Base-by-base conservation (phyloP, 495 filamentous ascomycete genomes). In the Poronia punctata region DNA sequence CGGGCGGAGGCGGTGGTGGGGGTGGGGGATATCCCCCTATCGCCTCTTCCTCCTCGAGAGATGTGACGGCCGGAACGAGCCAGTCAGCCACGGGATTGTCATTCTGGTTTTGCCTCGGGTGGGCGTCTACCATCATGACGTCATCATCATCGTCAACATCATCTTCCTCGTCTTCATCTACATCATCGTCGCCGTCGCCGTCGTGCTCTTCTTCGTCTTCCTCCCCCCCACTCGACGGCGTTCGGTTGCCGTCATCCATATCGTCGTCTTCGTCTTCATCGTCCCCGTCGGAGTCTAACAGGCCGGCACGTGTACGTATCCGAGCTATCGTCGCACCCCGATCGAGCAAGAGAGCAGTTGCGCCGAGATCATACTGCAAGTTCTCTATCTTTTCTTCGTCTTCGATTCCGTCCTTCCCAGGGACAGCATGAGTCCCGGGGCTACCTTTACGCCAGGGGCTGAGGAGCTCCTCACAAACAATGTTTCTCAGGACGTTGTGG, bases 381-480 rank as follows among this genome's bases (percentile, higher is more conserved):
- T 59, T 43, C 64, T 64, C 49, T 2, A 56, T 21, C 20, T 49
- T 56, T 43, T 86, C 80, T 51, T 96, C 90, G 50, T 98, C 92
- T 56, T 95, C 86, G 12, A 98, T 82, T 8, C 90, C 90, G 50
- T 83, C 75, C 61, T 80, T 76, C 9, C 89, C 92, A 49, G 96
- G 82, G 43, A 81, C 76, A 23, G 78, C 79, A 67, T 97, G 90
- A 14, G 71, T 80, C n/a, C 81, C 92, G 21, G 73, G 74, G 54
- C 92, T 96, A 0, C 93, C 92, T 46, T 76, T 79, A 24, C 81
- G 75, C 92, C 92, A 98, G 4, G 80, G 71, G 48, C 76, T 80
- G 16, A 98, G 77, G 52, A 97, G 71, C 62, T 97, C 89, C 56
- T 96, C 84, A 52, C 92, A 97, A 27, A 98, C 77, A 1, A 80